Percentiles rank a stretch among this genome's conserved stretches.
Conservation (phyloP, 306 rosid genomes). For the Prunus mume region DNA sequence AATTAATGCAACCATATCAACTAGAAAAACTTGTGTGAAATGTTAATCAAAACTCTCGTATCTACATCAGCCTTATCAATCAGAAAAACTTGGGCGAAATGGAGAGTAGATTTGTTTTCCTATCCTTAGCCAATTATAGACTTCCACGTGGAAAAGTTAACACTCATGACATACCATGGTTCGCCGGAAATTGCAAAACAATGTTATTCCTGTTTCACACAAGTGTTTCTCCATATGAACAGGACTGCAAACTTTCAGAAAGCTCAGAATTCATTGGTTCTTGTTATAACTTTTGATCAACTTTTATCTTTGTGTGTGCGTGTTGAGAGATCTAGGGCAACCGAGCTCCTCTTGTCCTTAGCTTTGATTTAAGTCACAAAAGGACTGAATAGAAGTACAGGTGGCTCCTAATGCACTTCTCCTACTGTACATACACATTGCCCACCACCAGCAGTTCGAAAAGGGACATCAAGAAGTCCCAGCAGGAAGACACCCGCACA, state of each 20-base stretch:
- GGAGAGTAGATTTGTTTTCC: too few relatives aligned
- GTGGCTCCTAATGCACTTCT: constrained; percentile 2
- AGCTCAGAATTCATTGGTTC: not conserved
- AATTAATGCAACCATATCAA: not conserved
- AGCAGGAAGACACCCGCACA: constrained; percentile 3
- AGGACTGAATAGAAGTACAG: not conserved
- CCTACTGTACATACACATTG: not conserved
- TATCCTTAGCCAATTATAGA: too few relatives aligned
- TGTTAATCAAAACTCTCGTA: not conserved
- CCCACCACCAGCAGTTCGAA: constrained; percentile 7
- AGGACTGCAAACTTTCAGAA: not conserved
- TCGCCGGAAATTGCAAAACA: too few relatives aligned
- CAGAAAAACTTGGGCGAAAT: too few relatives aligned
- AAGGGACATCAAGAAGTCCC: not conserved
- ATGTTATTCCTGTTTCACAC: too few relatives aligned
- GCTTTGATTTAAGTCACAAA: not conserved
- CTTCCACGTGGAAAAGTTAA: too few relatives aligned
- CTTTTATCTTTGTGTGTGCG: not conserved
- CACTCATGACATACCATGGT: too few relatives aligned
- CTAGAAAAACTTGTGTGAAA: not conserved
- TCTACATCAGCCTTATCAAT: not conserved
- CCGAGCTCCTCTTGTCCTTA: not conserved
- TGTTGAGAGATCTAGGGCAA: not conserved
- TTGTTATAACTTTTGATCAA: not conserved
- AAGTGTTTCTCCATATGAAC: too few relatives aligned